These are phyloP conservation scores for Trichomonas vaginalis DNA, from an alignment of 208 protist species.

Conservation along the genomic window DNA sequence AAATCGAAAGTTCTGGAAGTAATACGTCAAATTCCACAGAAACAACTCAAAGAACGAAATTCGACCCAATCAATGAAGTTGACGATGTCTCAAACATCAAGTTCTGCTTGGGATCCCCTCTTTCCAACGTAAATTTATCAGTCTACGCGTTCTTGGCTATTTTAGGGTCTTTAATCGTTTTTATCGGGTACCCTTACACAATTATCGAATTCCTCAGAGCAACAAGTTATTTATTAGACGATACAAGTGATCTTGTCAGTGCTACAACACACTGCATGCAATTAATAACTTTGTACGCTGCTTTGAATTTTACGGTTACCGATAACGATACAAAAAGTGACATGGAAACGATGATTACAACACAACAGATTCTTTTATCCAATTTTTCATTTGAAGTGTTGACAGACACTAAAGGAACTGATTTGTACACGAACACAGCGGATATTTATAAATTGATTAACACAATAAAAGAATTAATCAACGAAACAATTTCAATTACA, in stretches of 20 bases:
- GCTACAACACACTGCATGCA: not conserved
- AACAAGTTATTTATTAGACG: not conserved
- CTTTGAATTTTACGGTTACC: not conserved
- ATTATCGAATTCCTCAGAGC: not conserved
- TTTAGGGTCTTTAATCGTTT: not conserved
- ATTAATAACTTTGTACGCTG: not conserved
- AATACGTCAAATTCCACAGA: not conserved
- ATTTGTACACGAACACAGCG: too few relatives aligned
- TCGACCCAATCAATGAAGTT: not conserved
- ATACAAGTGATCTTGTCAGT: not conserved
- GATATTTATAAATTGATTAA: too few relatives aligned
- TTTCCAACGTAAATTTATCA: not conserved
- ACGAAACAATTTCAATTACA: too few relatives aligned
- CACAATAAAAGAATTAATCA: too few relatives aligned
- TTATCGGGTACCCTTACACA: not conserved
- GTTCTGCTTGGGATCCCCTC: not conserved
- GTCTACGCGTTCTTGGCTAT: not conserved
- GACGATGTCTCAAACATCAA: not conserved
- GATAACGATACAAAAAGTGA: not conserved
- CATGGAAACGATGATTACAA: not conserved
- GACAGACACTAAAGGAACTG: too few relatives aligned
- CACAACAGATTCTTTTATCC: not conserved
- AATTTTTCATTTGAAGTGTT: not conserved
- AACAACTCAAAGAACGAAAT: not conserved
- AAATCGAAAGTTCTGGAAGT: not conserved